A percentile compares a stretch with the other conserved stretches of the same genome.
Conservation (phyloP, 2,329 filamentous ascomycete species). For the Byssochlamys sp. region DNA sequence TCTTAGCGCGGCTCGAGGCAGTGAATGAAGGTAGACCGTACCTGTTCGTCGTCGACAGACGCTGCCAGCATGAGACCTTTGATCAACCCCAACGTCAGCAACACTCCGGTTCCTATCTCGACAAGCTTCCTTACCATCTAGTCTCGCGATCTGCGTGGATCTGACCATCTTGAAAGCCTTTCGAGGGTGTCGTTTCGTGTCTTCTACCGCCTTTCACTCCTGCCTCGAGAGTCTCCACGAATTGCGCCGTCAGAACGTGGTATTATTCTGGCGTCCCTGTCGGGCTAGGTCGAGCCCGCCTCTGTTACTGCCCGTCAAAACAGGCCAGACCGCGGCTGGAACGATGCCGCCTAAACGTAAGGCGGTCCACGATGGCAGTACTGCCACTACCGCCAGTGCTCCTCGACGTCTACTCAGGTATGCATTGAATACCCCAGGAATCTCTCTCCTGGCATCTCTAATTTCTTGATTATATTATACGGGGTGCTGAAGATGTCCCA, state of each 20-base stretch:
- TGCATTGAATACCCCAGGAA: conserved; percentile 1
- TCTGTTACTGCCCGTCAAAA: neutral
- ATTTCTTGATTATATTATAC: neutral
- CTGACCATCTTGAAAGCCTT: conserved; percentile 57
- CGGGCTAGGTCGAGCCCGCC: neutral
- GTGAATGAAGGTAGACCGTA: conserved; percentile 24
- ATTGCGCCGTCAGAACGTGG: neutral
- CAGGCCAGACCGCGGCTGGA: neutral
- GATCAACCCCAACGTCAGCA: conserved; percentile 15
- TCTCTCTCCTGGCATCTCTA: conserved; percentile 3
- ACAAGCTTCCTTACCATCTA: conserved; percentile 58
- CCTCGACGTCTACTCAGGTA: neutral
- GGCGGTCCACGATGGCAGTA: conserved; percentile 29
- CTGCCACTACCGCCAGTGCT: neutral
- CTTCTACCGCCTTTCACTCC: neutral
- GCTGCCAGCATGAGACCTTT: conserved; percentile 87
- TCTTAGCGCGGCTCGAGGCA: neutral
- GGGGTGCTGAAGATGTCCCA: conserved; percentile 13
- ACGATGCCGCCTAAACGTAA: conserved; percentile 25
- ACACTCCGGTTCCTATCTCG: neutral
- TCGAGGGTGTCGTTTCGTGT: neutral
- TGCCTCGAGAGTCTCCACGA: neutral
- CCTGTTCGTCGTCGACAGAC: conserved; percentile 82
- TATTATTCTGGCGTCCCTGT: neutral
- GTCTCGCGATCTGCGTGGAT: conserved; percentile 85